phyloP scores from a whole-genome alignment of 23 red algal species.

The Cyanidiococcus yangmingshanensis region DNA sequence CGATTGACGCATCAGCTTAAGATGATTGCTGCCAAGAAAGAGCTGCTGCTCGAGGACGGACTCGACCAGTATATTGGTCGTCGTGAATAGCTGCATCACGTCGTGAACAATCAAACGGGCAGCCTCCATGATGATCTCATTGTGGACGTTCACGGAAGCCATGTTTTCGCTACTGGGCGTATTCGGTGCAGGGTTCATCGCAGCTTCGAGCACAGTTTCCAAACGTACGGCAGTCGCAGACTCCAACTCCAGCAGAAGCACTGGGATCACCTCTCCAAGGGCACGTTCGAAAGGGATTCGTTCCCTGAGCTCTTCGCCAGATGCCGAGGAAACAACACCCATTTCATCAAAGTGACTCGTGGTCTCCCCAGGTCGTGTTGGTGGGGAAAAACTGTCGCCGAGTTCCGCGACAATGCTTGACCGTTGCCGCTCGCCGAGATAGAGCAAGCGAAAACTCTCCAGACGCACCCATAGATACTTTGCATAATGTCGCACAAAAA shows the following conservation, averaged over 20 bases:
- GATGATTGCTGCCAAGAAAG: not conserved
- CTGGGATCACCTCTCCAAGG: slow-evolving; percentile 4
- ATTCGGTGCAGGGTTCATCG: not conserved
- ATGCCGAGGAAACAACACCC: slow-evolving; percentile 2
- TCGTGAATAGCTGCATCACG: slow-evolving; percentile 10
- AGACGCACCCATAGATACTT: slow-evolving; percentile 12
- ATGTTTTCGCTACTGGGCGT: not conserved
- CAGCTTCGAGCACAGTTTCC: not conserved
- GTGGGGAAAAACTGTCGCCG: not conserved
- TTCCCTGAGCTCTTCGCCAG: not conserved
- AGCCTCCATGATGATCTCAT: slow-evolving; percentile 5
- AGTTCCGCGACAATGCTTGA: not conserved
- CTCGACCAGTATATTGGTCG: not conserved
- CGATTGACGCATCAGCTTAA: not conserved
- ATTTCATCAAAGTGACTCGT: not conserved
- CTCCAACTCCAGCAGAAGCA: slow-evolving; percentile 7
- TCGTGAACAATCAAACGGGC: not conserved
- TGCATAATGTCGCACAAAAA: slow-evolving; percentile 13
- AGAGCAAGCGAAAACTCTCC: slow-evolving; percentile 18
- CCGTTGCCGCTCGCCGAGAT: not conserved
- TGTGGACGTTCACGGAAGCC: slow-evolving; percentile 5
- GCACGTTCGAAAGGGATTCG: not conserved
- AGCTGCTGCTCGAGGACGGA: slow-evolving; percentile 4
- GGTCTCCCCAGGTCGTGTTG: not conserved
- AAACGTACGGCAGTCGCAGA: not conserved